phyloP scores from a whole-genome alignment of 2,329 filamentous ascomycete genomes.

The Achaetomium macrosporum region DNA sequence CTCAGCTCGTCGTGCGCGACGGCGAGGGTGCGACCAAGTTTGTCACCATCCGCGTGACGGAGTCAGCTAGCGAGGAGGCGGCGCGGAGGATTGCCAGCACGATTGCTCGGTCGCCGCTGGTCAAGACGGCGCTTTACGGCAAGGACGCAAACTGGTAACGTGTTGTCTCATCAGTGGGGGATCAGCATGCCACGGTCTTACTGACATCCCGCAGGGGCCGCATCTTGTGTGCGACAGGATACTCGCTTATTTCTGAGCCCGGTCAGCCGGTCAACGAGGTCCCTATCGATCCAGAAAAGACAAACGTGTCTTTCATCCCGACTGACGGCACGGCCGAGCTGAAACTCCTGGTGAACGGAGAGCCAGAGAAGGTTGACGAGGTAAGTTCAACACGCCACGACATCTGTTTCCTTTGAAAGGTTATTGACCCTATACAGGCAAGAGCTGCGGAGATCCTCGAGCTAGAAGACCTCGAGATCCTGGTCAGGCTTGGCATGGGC shows the following conservation, averaged over 20 bases:
- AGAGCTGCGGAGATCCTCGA: conserved; percentile 73
- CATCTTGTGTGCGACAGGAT: conserved; percentile 90
- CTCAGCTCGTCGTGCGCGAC: conserved; percentile 89
- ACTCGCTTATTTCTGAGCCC: conserved; percentile 58
- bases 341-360: conserved; percentile 70
- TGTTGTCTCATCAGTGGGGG: not conserved
- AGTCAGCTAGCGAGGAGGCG: conserved; percentile 61
- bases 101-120: conserved; percentile 85
- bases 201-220: conserved; percentile 54
- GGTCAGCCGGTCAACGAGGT: conserved; percentile 54
- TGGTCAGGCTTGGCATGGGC: conserved; percentile 66
- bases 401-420: not conserved
- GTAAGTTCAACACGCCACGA: conserved; percentile 8
- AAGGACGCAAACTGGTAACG: conserved; percentile 82
- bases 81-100: conserved; percentile 77
- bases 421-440: conserved; percentile 28
- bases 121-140: conserved; percentile 96
- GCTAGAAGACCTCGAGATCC: conserved; percentile 71
- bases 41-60: conserved; percentile 80
- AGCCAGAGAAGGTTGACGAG: conserved; percentile 75
- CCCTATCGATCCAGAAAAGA: conserved; percentile 60
- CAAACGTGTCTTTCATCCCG: conserved; percentile 73
- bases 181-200: not conserved
- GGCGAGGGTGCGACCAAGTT: conserved; percentile 98
- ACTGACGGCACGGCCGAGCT: conserved; percentile 70